These are phyloP conservation scores for Laetiporus sulphureus DNA, from an alignment of 1,284 basidiomycete species.

Conservation along the genomic window DNA sequence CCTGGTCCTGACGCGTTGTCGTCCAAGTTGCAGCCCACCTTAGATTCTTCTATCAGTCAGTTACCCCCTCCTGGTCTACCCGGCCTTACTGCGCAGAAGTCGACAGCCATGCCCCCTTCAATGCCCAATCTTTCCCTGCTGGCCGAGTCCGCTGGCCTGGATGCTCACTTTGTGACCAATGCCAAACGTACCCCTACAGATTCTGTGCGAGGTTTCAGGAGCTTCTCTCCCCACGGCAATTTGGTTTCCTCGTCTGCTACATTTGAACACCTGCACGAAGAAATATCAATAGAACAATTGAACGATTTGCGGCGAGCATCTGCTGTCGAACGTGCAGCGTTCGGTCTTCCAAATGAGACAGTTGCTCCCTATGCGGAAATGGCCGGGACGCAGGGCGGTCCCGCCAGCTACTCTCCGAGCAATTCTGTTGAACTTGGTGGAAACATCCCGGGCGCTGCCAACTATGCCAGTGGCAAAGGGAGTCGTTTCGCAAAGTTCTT, in stretches of 20 bases:
- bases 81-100: slow-evolving; percentile 8
- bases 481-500: slow-evolving; percentile 82
- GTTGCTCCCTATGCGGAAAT: slow-evolving; percentile 25
- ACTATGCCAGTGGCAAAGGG: slow-evolving; percentile 49
- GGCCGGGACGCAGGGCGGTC: slow-evolving; percentile 11
- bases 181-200: slow-evolving; percentile 21
- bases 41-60: slow-evolving; percentile 7
- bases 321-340: slow-evolving; percentile 22
- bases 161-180: slow-evolving; percentile 16
- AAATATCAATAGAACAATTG: slow-evolving; percentile 14
- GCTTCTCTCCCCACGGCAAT: slow-evolving; percentile 57
- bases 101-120: slow-evolving; percentile 1
- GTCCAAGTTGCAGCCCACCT: slow-evolving; percentile 5
- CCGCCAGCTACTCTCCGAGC: slow-evolving; percentile 12
- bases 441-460: slow-evolving; percentile 18
- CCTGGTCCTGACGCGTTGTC: slow-evolving; percentile 11
- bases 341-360: slow-evolving; percentile 28
- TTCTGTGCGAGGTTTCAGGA: slow-evolving; percentile 20
- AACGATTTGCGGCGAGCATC: slow-evolving; percentile 32
- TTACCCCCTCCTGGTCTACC: slow-evolving; percentile 13
- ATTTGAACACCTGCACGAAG: slow-evolving; percentile 36
- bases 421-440: slow-evolving; percentile 18
- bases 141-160: slow-evolving; percentile 11
- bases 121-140: slow-evolving; percentile 8
- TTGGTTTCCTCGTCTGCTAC: slow-evolving; percentile 26